Evolutionary conservation across 1,139 yeast genomes (phyloP).

Genomic region (Candida glucosophila): DNA sequence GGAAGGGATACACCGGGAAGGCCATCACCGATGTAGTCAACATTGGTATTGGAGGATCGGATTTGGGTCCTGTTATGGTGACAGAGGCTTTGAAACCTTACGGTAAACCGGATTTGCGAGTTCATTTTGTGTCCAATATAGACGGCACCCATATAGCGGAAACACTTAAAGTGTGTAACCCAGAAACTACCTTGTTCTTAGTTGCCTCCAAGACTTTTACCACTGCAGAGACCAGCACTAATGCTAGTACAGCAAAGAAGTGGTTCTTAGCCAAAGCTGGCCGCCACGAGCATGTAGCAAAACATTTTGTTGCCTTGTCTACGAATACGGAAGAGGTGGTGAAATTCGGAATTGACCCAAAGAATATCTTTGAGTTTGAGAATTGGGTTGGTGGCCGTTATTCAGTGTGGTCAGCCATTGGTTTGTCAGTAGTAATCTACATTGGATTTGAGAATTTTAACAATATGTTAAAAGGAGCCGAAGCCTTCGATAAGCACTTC

Average conservation of each 20-base stretch:
- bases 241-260: slow-evolving; percentile 87
- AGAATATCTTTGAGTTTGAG: slow-evolving; percentile 97
- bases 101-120: slow-evolving; percentile 64
- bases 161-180: slow-evolving; percentile 64
- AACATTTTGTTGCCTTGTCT: slow-evolving; percentile 94
- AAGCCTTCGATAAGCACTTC: slow-evolving; percentile 92
- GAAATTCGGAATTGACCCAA: slow-evolving; percentile 93
- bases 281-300: slow-evolving; percentile 70
- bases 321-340: slow-evolving; percentile 87
- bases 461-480: slow-evolving; percentile 90
- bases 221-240: slow-evolving; percentile 95
- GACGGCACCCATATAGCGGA: slow-evolving; percentile 98
- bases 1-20: slow-evolving; percentile 98
- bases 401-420: slow-evolving; percentile 99
- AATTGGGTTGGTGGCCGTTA: slow-evolving; percentile 99
- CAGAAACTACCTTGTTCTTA: slow-evolving; percentile 90
- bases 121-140: slow-evolving; percentile 93
- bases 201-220: slow-evolving; percentile 98
- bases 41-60: slow-evolving; percentile 98
- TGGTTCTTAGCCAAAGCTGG: slow-evolving; percentile 81
- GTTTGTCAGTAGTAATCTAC: slow-evolving; percentile 88
- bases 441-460: slow-evolving; percentile 93
- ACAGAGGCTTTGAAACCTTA: slow-evolving; percentile 95
- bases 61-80: slow-evolving; percentile 98
- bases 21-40: slow-evolving; percentile 88